phyloP scores from a whole-genome alignment of 2,329 filamentous ascomycete genomes.

The Microcyclospora pomicola region DNA sequence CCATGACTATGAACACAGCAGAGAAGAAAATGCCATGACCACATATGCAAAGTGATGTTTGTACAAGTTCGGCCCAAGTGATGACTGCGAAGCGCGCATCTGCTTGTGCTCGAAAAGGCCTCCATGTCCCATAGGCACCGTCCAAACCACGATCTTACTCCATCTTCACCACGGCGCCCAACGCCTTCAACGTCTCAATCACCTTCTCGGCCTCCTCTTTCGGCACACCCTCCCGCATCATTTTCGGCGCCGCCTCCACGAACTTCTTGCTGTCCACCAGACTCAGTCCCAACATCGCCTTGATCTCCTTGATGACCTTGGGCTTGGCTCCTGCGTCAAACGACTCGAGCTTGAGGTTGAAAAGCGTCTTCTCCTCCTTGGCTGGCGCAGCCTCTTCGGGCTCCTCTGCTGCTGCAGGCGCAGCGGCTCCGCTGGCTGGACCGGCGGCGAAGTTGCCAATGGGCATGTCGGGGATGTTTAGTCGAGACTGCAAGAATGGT shows the following conservation, averaged over 20 bases:
- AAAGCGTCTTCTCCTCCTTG: conserved; percentile 86
- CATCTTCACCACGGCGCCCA: conserved; percentile 81
- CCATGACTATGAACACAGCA: too few species aligned
- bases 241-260: conserved; percentile 92
- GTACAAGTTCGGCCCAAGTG: too few species aligned
- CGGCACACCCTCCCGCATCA: conserved; percentile 96
- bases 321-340: conserved; percentile 85
- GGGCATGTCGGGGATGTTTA: conserved; percentile 97
- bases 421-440: conserved; percentile 43
- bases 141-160: conserved; percentile 44
- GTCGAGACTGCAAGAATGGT: conserved; percentile 50
- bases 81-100: too few species aligned
- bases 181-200: conserved; percentile 79
- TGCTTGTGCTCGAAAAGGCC: too few species aligned
- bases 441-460: conserved; percentile 76
- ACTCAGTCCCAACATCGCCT: conserved; percentile 83
- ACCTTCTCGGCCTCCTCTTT: conserved; percentile 99
- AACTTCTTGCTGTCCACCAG: conserved; percentile 99
- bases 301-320: conserved; percentile 99
- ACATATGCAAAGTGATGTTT: too few species aligned
- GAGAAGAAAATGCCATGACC: too few species aligned
- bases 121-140: too few species aligned
- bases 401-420: conserved; percentile 48
- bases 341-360: conserved; percentile 84
- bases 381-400: conserved; percentile 82